phyloP scores from a whole-genome alignment of 2,329 filamentous ascomycete species.

The Aureobasidium sp. region DNA sequence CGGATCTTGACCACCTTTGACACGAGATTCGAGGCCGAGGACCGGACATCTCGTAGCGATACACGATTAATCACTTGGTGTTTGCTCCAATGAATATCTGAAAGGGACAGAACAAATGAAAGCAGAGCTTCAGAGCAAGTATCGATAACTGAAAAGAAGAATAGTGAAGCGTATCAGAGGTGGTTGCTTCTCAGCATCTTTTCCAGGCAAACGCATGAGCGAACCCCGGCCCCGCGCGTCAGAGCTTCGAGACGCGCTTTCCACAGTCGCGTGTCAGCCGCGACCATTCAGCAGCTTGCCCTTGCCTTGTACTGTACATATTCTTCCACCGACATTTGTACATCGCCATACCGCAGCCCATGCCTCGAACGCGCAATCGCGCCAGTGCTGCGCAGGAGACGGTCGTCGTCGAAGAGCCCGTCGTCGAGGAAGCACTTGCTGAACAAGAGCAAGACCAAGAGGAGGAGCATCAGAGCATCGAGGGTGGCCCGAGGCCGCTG shows the following conservation, averaged over 20 bases:
- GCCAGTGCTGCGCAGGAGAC: constrained; percentile 11
- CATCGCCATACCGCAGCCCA: constrained; percentile 1
- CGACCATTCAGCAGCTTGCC: neutral
- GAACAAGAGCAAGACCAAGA: neutral
- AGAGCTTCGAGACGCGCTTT: neutral
- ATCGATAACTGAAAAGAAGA: neutral
- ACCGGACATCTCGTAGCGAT: no score
- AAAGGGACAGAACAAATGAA: neutral
- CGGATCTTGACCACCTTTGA: no score
- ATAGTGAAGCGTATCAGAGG: neutral
- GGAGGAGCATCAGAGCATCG: constrained; percentile 18
- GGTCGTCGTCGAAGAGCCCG: neutral
- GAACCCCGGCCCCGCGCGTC: neutral
- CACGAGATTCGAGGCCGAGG: no score
- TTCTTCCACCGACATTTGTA: neutral
- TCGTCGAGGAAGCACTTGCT: constrained; percentile 3
- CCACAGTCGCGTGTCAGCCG: neutral
- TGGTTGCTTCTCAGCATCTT: neutral
- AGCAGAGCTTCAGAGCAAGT: neutral
- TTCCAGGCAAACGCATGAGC: neutral
- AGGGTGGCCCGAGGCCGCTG: constrained; percentile 33
- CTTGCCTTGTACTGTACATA: neutral
- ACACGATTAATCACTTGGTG: no score
- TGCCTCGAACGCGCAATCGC: constrained; percentile 13
- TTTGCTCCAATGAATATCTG: neutral